Conservation (phyloP, 2,329 filamentous ascomycete genomes). For the Aaosphaeria arxii region DNA sequence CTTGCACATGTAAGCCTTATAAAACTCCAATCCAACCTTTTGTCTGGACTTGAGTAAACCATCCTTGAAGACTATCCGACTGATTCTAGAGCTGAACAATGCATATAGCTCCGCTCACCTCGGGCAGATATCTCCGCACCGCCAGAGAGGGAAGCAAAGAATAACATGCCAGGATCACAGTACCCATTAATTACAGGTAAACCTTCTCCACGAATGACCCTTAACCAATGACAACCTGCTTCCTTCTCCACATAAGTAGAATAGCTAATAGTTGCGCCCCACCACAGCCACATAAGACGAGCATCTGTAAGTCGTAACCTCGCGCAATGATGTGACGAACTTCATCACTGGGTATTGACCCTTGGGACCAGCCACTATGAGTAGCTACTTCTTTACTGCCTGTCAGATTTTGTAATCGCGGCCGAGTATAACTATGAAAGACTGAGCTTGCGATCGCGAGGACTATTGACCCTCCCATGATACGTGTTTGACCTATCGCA, state of each 20-base stretch:
- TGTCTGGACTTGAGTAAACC: too few relatives aligned
- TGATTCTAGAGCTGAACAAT: too few relatives aligned
- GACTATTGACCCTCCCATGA: not conserved
- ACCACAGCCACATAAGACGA: slow-evolving; percentile 9
- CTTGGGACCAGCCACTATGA: not conserved
- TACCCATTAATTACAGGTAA: not conserved
- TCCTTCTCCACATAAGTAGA: slow-evolving; percentile 10
- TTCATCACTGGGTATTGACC: not conserved
- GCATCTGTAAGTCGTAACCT: slow-evolving; percentile 13
- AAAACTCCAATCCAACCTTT: too few relatives aligned
- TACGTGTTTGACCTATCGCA: not conserved
- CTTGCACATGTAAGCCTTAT: too few relatives aligned
- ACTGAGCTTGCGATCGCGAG: not conserved
- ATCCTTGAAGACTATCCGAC: too few relatives aligned
- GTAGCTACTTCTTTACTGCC: not conserved
- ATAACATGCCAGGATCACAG: not conserved
- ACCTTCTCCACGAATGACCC: not conserved
- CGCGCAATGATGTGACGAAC: slow-evolving; percentile 2
- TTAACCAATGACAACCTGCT: slow-evolving; percentile 1
- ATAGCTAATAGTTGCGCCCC: slow-evolving; percentile 8
- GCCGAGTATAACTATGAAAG: not conserved
- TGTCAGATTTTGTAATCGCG: not conserved
- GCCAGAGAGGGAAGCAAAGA: too few relatives aligned
- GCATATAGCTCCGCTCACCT: too few relatives aligned
- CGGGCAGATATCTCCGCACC: too few relatives aligned